These are phyloP conservation scores for Limnanthes douglasii DNA, from an alignment of 345 rosid species.

Conservation along the genomic window DNA sequence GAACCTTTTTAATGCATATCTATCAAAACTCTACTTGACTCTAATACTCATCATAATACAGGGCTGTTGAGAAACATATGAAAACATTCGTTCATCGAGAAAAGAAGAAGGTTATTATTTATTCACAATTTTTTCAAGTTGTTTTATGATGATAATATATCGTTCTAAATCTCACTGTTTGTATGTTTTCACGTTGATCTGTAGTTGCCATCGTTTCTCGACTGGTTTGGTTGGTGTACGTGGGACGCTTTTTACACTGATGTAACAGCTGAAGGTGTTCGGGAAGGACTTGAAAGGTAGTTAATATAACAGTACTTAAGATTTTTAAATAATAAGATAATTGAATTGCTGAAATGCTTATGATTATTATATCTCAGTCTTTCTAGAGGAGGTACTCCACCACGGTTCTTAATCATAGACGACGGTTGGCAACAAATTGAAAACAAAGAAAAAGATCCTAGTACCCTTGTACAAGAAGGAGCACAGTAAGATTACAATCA, in stretches of 20 bases:
- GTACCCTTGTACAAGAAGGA: slow-evolving; percentile 74
- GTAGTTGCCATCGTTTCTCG: slow-evolving; percentile 75
- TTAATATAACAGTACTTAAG: background rate
- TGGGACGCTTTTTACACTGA: slow-evolving; percentile 99
- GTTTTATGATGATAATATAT: background rate
- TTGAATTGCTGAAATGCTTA: slow-evolving; percentile 9
- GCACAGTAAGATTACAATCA: slow-evolving; percentile 88
- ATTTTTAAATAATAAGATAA: background rate
- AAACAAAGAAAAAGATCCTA: slow-evolving; percentile 49
- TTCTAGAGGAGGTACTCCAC: slow-evolving; percentile 81
- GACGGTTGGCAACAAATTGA: slow-evolving; percentile 99
- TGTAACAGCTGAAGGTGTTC: slow-evolving; percentile 91
- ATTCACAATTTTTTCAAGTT: background rate
- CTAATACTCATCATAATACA: slow-evolving; percentile 10
- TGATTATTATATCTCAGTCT: slow-evolving; percentile 41
- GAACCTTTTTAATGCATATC: background rate
- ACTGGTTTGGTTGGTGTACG: slow-evolving; percentile 99
- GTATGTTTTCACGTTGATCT: slow-evolving; percentile 6
- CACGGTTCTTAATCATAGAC: slow-evolving; percentile 85
- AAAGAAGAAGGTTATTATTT: slow-evolving; percentile 52
- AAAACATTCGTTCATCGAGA: slow-evolving; percentile 81
- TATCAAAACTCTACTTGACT: background rate
- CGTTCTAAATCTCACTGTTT: slow-evolving; percentile 5
- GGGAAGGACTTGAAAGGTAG: slow-evolving; percentile 86
- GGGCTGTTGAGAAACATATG: slow-evolving; percentile 78